Evolutionary conservation across 495 filamentous ascomycete genomes (phyloP), one percentile per base, ranked within the genome.

Genomic region (Penicillium maclennaniae): DNA sequence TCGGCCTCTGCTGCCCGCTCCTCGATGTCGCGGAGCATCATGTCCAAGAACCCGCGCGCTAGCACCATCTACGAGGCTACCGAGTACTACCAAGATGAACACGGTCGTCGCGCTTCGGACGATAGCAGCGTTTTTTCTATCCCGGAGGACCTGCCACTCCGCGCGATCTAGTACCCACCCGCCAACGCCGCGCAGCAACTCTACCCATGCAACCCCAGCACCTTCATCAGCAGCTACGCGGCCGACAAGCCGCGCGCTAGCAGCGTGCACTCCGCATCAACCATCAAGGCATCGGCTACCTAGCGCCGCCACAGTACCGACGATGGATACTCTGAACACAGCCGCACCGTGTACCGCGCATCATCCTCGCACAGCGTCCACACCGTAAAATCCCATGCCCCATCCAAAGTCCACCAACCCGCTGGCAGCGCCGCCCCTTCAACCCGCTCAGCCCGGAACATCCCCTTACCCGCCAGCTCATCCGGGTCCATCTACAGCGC

Each of bases 161-260:
- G 71, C 6, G 72, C 70, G 49, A 76, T 77, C 51, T 71, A 78
- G 46, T 79, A 73, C 52, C 62, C 71, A 6, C 65, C 68, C 8
- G 55, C 62, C 4, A 53, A 62, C 39, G 42, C 58, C 47, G 60
- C 62, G 43, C 61, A 55, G 26, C 51, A 70, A 28, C 55, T 60
- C 21, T 64, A 65, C 53, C 63, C 63, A 4, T 63, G 57, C 66
- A 60, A 64, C 43, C 59, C 67, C 42, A 70, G 68, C 59, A 75
- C 69, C 21, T 61, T 72, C 49, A 71, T 69, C 62, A 74, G 67
- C 64, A 73, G 68, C 55, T 74, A 69, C 56, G 59, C 60, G 9
- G 55, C 59, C 43, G 69, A 75, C 27, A 69, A 66, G 34, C 64
- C 69, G 14, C 69, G 63, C 28, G 48, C 52, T 0, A 26, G 51